phyloP scores from a whole-genome alignment of 2,329 filamentous ascomycete genomes.

The Alternaria incomplexa region DNA sequence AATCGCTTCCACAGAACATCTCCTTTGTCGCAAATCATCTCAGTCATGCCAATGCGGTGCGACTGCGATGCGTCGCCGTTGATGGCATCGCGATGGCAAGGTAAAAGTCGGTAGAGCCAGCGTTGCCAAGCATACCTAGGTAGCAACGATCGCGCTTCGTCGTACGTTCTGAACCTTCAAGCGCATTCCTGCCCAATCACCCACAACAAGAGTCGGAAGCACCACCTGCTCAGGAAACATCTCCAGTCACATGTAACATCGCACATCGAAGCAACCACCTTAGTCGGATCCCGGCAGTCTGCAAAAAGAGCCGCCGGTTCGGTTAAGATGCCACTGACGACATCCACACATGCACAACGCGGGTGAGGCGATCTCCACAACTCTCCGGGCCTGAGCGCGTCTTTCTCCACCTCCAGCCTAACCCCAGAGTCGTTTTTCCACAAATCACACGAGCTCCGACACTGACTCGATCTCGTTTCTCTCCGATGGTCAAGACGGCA shows the following conservation, averaged over 20 bases:
- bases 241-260: slow-evolving; percentile 7
- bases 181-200: neutral
- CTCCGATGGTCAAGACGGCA: slow-evolving; percentile 7
- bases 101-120: neutral
- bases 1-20: neutral
- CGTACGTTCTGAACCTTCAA: neutral
- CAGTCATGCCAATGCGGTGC: neutral
- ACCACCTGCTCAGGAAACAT: neutral
- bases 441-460: slow-evolving; percentile 9
- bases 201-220: neutral
- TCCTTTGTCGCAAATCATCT: neutral
- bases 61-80: neutral
- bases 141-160: neutral
- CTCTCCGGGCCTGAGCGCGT: neutral
- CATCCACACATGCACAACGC: slow-evolving; percentile 12
- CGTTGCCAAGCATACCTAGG: slow-evolving; percentile 11
- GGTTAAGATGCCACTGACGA: slow-evolving; percentile 12
- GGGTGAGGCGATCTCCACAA: slow-evolving; percentile 22
- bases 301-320: slow-evolving; percentile 2
- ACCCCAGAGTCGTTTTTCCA: slow-evolving; percentile 14
- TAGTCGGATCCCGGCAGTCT: neutral
- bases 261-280: neutral
- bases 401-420: slow-evolving; percentile 6
- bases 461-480: slow-evolving; percentile 4
- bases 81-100: neutral